Base-by-base conservation (phyloP, 441 rosid species). In the Daphne laureola region DNA sequence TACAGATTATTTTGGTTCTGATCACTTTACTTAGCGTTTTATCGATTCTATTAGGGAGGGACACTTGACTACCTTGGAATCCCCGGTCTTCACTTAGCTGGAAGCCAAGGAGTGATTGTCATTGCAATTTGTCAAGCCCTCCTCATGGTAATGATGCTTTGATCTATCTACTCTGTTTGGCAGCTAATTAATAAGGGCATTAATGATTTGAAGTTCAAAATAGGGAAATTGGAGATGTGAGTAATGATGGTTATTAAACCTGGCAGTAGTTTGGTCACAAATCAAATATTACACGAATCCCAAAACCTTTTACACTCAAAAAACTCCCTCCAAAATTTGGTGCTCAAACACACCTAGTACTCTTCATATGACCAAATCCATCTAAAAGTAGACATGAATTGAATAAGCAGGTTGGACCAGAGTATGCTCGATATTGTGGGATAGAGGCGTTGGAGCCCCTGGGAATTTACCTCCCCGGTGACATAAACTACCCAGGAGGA, bases 401-500 rank as follows among this genome's bases (percentile, higher is more conserved):
- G 45, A 11, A 17, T 13, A 26, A 57, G 43, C 12, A 89, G 90
- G 98, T 87, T 40, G 96, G 96, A 67, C 96, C 98, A 8, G 96
- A 91, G 59, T 91, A 87, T 48, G 96, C 95, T 17, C 78, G 98
- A 69, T 85, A 87, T 40, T 85, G 96, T 21, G 96, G 96, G 52
- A 82, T 83, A 1, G 90, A 87, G 67, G 96, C 96, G 0, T 70
- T 87, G 74, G 96, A 91, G 71, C 98, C 98, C 18, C 65, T 91
- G 4, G 98, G 98, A 49, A 86, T 91, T 31, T 91, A 79, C 78
- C 70, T 91, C 64, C 98, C 95, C 0, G 96, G 96, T 1, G 92
- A 90, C 44, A 77, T 84, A 36, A 90, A 90, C 66, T 90, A 90
- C 69, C 98, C 98, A 0, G 98, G 97, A 64, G 96, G 98, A n/a